Evolutionary conservation across 1,139 yeast genomes (phyloP).

Genomic region (Taphrina populina): DNA sequence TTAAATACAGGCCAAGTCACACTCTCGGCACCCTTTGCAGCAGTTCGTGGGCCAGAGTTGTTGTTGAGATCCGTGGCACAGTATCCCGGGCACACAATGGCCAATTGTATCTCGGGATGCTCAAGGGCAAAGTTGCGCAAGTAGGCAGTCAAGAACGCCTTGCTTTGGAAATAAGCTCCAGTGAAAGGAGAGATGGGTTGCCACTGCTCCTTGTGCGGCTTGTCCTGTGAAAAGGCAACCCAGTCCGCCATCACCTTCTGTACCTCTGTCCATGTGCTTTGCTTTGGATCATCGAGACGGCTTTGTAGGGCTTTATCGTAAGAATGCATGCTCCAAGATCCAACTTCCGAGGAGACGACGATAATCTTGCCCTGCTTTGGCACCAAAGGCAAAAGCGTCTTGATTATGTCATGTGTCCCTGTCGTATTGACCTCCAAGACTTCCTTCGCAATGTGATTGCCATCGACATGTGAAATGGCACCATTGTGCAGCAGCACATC

Average conservation of each 20-base stretch:
- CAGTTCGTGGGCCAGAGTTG: background rate
- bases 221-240: background rate
- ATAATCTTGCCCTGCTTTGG: background rate
- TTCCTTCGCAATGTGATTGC: background rate
- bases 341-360: constrained; percentile 9
- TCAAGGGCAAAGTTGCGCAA: constrained; percentile 4
- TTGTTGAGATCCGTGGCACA: constrained; percentile 5
- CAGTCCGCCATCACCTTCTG: background rate
- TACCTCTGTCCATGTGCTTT: constrained; percentile 1
- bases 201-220: constrained; percentile 1
- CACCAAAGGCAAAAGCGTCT: background rate
- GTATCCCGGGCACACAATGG: constrained; percentile 16
- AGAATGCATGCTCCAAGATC: constrained; percentile 2
- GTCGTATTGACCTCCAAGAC: constrained; percentile 3
- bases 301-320: background rate
- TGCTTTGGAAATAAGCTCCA: constrained; percentile 4
- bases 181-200: background rate
- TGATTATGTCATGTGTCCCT: background rate
- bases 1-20: constrained; percentile 5
- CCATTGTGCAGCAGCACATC: constrained; percentile 9
- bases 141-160: constrained; percentile 3
- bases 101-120: background rate
- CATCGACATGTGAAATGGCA: constrained; percentile 7
- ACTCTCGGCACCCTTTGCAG: constrained; percentile 1
- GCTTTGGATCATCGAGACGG: constrained; percentile 1